phyloP scores from a whole-genome alignment of 2,329 filamentous ascomycete species.

The Botrytis pseudocinerea region DNA sequence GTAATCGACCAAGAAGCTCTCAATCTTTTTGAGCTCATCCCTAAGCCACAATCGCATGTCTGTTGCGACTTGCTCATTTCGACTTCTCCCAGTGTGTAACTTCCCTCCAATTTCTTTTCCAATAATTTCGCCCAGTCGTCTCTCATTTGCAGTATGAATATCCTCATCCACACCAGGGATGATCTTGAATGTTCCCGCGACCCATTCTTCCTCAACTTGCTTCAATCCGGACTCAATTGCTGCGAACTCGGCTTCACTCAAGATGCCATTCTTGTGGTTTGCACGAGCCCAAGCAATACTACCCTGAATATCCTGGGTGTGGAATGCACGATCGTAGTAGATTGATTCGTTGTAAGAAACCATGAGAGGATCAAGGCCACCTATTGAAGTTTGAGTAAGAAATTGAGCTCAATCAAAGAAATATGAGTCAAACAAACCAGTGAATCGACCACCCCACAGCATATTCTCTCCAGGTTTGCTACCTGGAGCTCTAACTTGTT shows the following conservation, averaged over 20 bases:
- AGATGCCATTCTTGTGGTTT: constrained; percentile 73
- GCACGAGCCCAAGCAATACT: constrained; percentile 80
- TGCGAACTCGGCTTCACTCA: constrained; percentile 70
- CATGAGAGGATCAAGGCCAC: constrained; percentile 84
- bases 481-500: constrained; percentile 34
- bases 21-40: constrained; percentile 70
- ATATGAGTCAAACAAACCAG: constrained; percentile 44
- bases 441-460: constrained; percentile 61
- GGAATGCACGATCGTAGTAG: constrained; percentile 74
- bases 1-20: constrained; percentile 66
- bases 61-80: constrained; percentile 87
- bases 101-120: constrained; percentile 84
- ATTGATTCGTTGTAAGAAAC: constrained; percentile 80
- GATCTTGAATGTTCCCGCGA: constrained; percentile 51
- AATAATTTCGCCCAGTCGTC: constrained; percentile 77
- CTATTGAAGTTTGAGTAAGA: constrained; percentile 45
- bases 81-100: constrained; percentile 82
- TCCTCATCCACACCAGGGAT: constrained; percentile 54
- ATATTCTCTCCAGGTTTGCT: constrained; percentile 45
- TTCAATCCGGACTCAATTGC: constrained; percentile 72
- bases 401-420: constrained; percentile 3
- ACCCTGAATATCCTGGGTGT: constrained; percentile 77
- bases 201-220: constrained; percentile 57
- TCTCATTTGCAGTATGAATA: constrained; percentile 73
- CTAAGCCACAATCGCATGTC: constrained; percentile 90